Base-by-base conservation (phyloP, 1,139 yeast species). In the Blastobotrys apis region DNA sequence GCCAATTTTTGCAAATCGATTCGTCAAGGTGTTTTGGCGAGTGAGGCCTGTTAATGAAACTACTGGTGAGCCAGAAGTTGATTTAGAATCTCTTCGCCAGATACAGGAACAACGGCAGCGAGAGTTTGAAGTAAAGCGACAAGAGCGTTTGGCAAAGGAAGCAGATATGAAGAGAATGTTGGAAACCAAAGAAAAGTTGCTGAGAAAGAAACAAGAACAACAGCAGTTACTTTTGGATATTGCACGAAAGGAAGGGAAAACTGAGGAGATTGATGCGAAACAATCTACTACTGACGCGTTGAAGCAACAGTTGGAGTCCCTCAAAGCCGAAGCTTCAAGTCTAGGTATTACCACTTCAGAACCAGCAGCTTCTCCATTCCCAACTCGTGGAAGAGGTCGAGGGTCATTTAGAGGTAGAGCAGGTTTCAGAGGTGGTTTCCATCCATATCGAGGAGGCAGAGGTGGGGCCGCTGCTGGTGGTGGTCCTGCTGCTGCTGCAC, bases 1-100 rank as follows among this genome's bases (percentile, higher is more conserved):
- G 3, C 72, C 77, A 3, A 67, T 74, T n/a, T 73, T 73, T 50
- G 69, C 65, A 46, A 73, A 74, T 57, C 65, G 78, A 41, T 73
- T 73, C 50, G 69, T 74, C 49, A 73, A 72, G 54, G 66, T 74
- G 25, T 72, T 58, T 56, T 73, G 74, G 72, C 63, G 69, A 35
- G 55, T 53, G 38, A 41, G 48, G 23, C 38, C 33, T 13, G 15
- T 26, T n/a, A 26, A 30, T 19, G 36, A 27, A 16, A 19, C 19
- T 17, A 39, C 29, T n/a, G 39, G 44, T 9, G 49, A 51, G 19
- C 53, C 60, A 4, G 54, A 61, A 37, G 46, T 64, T 15, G 71
- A 72, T 48, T 39, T 67, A 17, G 74, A 70, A 39, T 65, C 62
- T 4, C 60, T 71, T 37, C 59, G 61, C 23, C 54, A 57, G 19